Percentiles rank a stretch among this genome's conserved stretches.
phyloP scores from a whole-genome alignment of 2,329 filamentous ascomycete genomes.

The Lanzia echinophila region DNA sequence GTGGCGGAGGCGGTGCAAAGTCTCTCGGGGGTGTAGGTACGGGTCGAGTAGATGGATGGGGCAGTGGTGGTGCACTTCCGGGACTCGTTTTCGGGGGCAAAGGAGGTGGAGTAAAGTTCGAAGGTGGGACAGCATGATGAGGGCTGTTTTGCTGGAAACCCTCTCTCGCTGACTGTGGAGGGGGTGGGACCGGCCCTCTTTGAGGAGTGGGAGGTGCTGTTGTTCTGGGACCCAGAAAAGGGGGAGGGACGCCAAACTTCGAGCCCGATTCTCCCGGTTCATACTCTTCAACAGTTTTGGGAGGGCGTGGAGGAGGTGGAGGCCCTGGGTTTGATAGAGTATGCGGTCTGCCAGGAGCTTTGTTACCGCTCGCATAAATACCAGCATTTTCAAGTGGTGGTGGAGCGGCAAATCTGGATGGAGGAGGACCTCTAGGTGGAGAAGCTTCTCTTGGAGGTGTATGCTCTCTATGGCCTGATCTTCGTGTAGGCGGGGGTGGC shows the following conservation, averaged over 20 bases:
- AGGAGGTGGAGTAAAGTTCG: conserved; percentile 31
- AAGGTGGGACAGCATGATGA: conserved; percentile 33
- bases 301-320: conserved; percentile 60
- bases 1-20: conserved; percentile 12
- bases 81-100: conserved; percentile 40
- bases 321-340: conserved; percentile 52
- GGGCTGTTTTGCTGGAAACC: conserved; percentile 45
- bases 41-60: conserved; percentile 45
- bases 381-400: conserved; percentile 87
- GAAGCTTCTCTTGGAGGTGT: conserved; percentile 65
- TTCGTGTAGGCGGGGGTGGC: conserved; percentile 54
- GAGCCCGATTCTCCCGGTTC: conserved; percentile 39
- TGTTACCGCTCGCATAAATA: conserved; percentile 59
- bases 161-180: conserved; percentile 46
- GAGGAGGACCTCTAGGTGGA: conserved; percentile 52
- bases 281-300: conserved; percentile 65
- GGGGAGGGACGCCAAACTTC: conserved; percentile 72
- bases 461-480: conserved; percentile 46
- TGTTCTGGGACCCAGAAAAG: conserved; percentile 62
- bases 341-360: conserved; percentile 39
- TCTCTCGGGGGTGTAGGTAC: conserved; percentile 26
- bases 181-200: conserved; percentile 65
- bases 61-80: conserved; percentile 41
- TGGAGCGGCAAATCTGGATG: conserved; percentile 72
- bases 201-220: conserved; percentile 68